Evolutionary conservation across 1,284 basidiomycete genomes (phyloP).

Genomic region (Exsudoporus floridanus): DNA sequence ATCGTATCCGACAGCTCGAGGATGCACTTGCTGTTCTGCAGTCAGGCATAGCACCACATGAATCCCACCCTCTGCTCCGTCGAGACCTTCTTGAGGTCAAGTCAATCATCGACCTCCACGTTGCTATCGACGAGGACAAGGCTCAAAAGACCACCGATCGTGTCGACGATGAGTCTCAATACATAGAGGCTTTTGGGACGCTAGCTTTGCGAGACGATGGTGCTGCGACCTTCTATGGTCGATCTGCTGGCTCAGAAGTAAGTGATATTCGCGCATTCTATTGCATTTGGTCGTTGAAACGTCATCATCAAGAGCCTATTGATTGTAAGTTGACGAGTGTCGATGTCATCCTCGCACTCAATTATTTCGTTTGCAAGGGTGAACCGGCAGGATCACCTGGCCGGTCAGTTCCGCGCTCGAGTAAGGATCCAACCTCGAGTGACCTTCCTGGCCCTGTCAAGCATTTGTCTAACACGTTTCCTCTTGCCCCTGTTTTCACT

Average conservation of each 20-base stretch:
- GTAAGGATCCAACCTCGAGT: background rate
- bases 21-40: constrained; percentile 67
- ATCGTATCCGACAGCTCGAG: constrained; percentile 74
- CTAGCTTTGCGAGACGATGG: constrained; percentile 63
- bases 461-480: constrained; percentile 53
- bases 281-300: constrained; percentile 1
- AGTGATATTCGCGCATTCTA: constrained; percentile 20
- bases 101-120: constrained; percentile 62
- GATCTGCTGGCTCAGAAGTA: constrained; percentile 63
- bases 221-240: constrained; percentile 62
- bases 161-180: constrained; percentile 47
- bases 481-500: constrained; percentile 41
- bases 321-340: constrained; percentile 42
- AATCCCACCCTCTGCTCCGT: constrained; percentile 60
- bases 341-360: background rate
- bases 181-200: constrained; percentile 63
- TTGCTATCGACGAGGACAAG: constrained; percentile 44
- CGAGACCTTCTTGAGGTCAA: constrained; percentile 69
- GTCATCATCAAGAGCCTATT: constrained; percentile 44
- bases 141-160: constrained; percentile 19
- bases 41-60: constrained; percentile 43
- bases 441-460: constrained; percentile 38
- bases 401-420: background rate
- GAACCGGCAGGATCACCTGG: constrained; percentile 17
- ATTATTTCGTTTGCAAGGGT: constrained; percentile 19